Base-by-base conservation (phyloP, 139 green algal species). In the Raphidocelis subcapitata region DNA sequence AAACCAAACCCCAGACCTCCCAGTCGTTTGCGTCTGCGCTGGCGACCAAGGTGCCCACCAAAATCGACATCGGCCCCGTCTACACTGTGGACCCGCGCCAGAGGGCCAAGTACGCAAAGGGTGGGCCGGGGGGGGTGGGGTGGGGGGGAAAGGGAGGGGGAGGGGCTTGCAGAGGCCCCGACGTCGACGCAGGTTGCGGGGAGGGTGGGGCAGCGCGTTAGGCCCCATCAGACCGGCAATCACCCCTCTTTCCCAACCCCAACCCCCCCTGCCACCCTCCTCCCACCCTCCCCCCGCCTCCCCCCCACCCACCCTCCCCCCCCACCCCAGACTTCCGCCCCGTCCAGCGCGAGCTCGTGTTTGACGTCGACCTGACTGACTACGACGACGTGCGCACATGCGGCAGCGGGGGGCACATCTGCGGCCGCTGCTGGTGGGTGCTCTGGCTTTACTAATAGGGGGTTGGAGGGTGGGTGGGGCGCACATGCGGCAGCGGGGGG, bases 341-440 rank as follows among this genome's bases (percentile, higher is more conserved):
- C 1, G 73, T 94, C 51, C 89, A 98, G 74, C 81, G 95, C 24
- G 96, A 99, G 88, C 86, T 99, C 31, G 96, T 99, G 51, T 97
- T 99, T 79, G 96, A 99, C 64, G 96, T 99, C 59, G 96, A 99
- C 74, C 80, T 99, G 75, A 97, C 91, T 15, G 96, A 99, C 80
- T 99, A 99, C 73, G 96, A 99, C 52, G 94, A 99, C 73, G 90
- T 99, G 62, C 83, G 95, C n/a, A 97, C 90, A 0, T 98, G 92
- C 73, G 92, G 92, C 62, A 90, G 81, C 18, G 89, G 79, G 0
- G 92, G 88, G 3, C 84, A 95, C 80, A 95, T 99, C 76, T 99
- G 95, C 87, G 69, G 32, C 41, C 82, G 82, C 35, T 99, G 95
- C 90, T 99, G 96, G 96, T n/a, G n/a, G n/a, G n/a, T n/a, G n/a